These are phyloP conservation scores for Tuber magnatum DNA, from an alignment of 495 filamentous ascomycete species.

Conservation along the genomic window DNA sequence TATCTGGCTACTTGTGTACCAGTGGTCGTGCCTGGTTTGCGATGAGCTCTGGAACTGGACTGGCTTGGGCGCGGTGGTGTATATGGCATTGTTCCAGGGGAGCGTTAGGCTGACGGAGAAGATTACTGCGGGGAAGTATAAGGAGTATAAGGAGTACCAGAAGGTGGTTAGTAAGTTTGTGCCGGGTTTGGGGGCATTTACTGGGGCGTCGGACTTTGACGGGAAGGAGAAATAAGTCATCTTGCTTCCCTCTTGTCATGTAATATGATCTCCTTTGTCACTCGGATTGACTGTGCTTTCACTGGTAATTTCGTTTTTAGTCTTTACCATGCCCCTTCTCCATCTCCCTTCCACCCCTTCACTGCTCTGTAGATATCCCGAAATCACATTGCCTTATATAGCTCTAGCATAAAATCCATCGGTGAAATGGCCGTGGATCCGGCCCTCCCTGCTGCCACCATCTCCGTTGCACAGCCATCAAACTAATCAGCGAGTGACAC, in stretches of 20 bases:
- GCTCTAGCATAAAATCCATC: neutral
- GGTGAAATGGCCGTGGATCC: neutral
- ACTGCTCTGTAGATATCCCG: neutral
- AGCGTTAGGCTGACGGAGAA: slow-evolving; percentile 59
- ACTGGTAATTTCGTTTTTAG: neutral
- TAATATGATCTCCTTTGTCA: neutral
- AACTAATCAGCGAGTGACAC: neutral
- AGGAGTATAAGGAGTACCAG: slow-evolving; percentile 82
- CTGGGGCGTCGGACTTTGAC: slow-evolving; percentile 11
- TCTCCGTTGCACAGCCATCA: neutral
- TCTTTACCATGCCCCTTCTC: neutral
- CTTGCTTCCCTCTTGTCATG: neutral
- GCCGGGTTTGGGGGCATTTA: slow-evolving; percentile 48
- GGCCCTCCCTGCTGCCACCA: neutral
- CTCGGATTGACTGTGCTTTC: neutral
- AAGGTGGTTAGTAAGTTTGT: slow-evolving; percentile 71
- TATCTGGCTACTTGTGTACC: slow-evolving; percentile 80
- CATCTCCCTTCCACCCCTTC: neutral
- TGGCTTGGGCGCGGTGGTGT: slow-evolving; percentile 58
- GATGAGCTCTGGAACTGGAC: slow-evolving; percentile 71
- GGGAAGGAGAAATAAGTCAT: slow-evolving; percentile 18
- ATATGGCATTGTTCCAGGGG: slow-evolving; percentile 70
- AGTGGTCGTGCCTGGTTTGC: slow-evolving; percentile 72
- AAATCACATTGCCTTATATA: neutral
- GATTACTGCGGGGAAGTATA: slow-evolving; percentile 74